These are phyloP conservation scores for Trifolium repens DNA, from an alignment of 306 rosid genomes.

Conservation along the genomic window DNA sequence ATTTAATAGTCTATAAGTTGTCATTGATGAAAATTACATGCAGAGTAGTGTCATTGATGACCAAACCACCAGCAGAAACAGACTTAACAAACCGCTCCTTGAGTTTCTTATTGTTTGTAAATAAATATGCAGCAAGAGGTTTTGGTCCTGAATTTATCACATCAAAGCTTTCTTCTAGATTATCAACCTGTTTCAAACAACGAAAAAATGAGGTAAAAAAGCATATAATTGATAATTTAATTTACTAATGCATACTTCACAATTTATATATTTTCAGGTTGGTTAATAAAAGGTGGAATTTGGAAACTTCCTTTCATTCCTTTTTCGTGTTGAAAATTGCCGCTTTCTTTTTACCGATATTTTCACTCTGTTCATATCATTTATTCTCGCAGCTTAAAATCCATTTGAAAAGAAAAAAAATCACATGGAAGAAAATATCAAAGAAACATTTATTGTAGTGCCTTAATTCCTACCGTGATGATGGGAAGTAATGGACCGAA, in stretches of 20 bases:
- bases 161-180: slow-evolving; percentile 79
- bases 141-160: slow-evolving; percentile 81
- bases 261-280: slow-evolving; percentile 27
- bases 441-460: neutral
- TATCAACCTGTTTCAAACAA: slow-evolving; percentile 70
- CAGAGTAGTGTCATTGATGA: slow-evolving; percentile 75
- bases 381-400: slow-evolving; percentile 14
- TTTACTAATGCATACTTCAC: slow-evolving; percentile 9
- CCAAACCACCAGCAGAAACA: slow-evolving; percentile 91
- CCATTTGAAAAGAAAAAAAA: neutral
- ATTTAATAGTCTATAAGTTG: neutral
- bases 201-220: neutral
- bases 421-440: slow-evolving; percentile 4
- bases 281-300: neutral
- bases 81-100: slow-evolving; percentile 71
- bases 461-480: slow-evolving; percentile 65
- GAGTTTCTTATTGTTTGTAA: slow-evolving; percentile 74
- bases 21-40: slow-evolving; percentile 68
- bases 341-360: no score
- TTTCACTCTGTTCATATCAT: slow-evolving; percentile 14
- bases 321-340: no score
- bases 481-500: slow-evolving; percentile 98
- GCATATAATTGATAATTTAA: neutral
- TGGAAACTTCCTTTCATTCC: no score
- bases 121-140: slow-evolving; percentile 98